Conservation (phyloP, 345 rosid genomes). For the Eucalyptus globulus region DNA sequence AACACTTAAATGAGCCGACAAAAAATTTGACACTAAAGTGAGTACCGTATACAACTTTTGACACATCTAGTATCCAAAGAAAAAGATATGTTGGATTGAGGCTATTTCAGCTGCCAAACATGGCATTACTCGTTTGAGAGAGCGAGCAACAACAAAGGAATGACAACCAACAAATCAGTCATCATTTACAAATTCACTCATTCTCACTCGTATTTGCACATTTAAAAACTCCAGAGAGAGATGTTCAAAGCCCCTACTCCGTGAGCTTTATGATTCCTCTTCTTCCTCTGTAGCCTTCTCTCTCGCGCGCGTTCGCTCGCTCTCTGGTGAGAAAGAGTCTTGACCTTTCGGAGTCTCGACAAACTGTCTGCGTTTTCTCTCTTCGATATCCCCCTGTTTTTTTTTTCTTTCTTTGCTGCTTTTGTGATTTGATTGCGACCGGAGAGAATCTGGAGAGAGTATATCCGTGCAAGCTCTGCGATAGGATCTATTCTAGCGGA, state of each 20-base stretch:
- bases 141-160: not conserved
- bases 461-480: constrained; percentile 11
- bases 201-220: not conserved
- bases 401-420: not conserved
- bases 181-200: not conserved
- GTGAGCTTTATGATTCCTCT: not conserved
- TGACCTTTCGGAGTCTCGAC: not conserved
- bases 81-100: not conserved
- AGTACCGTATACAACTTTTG: too few species aligned
- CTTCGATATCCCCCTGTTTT: not conserved
- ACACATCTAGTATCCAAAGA: not conserved
- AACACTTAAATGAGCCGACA: too few species aligned
- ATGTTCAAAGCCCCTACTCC: not conserved
- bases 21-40: too few species aligned
- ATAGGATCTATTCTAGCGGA: constrained; percentile 15
- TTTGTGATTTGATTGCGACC: not conserved
- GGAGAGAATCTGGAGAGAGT: not conserved
- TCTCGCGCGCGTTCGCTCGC: not conserved
- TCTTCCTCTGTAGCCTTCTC: not conserved
- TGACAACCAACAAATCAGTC: not conserved
- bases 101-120: not conserved
- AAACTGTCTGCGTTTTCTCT: not conserved
- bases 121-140: not conserved
- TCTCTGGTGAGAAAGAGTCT: not conserved
- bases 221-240: not conserved